Base-by-base conservation (phyloP, 208 protist species). In the Strigomonas culicis region DNA sequence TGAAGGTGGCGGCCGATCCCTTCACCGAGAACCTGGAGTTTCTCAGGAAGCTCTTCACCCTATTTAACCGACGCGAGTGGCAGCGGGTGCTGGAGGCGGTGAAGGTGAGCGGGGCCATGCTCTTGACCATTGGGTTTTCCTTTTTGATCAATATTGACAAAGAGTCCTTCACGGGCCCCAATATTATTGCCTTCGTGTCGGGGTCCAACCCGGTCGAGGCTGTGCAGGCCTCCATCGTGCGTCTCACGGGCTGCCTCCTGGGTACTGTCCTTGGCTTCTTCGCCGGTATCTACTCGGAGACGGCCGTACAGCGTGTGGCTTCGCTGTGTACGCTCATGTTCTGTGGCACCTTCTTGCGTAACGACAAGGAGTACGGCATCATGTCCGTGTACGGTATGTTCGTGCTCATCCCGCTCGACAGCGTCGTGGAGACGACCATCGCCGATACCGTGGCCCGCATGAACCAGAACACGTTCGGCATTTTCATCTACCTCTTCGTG, bases 381-480 rank as follows among this genome's bases (percentile, higher is more conserved):
- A 91, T 95, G 80, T 73, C 78, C 27, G 72, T 95, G 31, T 95
- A 93, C 75, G 86, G 75, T 36, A 90, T 88, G 83, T 93, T 95
- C 66, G 86, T 95, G 56, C 71, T 91, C 65, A 87, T 95, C 59
- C 84, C 90, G 4, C 76, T 92, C 21, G 61, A 90, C 64, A 80
- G 72, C n/a, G 78, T 91, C 36, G 32, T 68, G 0, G 27, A 56
- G 59, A 80, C 77, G 24, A 90, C 83, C 39, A 71, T 86, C 8
- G 71, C 74, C 24, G 82, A 91, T 63, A 87, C 84, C 28, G 74
- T 92, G n/a, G 36, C 72, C 49, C 84, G 86, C 57, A 93, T 95
- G 84, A 90, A 95, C 60, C 86, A 95, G 66, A 93, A 90, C 75
- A 95, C 90, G 15, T 91, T 93, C 65, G 82, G 83, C 59, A 92